A percentile compares a stretch with the other conserved stretches of the same genome.
Conservation (phyloP, 768 basidiomycete genomes). For the Boletus eberwhitei region DNA sequence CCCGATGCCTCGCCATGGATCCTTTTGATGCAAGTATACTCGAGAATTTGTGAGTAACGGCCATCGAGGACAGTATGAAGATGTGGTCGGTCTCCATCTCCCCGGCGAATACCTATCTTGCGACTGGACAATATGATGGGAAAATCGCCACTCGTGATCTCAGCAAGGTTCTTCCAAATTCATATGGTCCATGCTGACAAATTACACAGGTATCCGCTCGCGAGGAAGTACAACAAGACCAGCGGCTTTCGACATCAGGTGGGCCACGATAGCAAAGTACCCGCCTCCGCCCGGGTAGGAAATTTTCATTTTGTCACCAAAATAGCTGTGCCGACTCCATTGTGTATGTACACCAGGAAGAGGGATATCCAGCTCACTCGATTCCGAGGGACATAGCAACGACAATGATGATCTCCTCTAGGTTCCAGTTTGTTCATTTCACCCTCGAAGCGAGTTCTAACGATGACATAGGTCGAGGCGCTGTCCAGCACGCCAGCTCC, state of each 20-base stretch:
- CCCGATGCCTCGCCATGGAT: no score
- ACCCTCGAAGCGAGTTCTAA: not conserved
- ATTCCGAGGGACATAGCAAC: no score
- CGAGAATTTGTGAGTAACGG: no score
- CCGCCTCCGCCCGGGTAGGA: not conserved
- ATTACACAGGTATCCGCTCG: not conserved
- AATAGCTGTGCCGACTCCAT: not conserved
- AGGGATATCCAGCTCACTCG: not conserved
- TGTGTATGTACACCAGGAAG: not conserved
- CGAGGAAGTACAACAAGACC: not conserved
- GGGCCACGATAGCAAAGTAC: not conserved
- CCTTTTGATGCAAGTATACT: no score
- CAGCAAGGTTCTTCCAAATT: no score
- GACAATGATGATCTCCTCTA: not conserved
- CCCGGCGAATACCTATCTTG: no score
- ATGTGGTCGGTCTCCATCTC: no score
- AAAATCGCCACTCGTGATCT: no score
- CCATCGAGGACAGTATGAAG: no score
- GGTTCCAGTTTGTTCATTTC: not conserved
- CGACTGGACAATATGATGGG: no score
- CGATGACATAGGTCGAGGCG: not conserved
- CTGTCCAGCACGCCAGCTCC: not conserved
- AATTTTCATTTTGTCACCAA: rapidly evolving
- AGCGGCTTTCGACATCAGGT: no score
- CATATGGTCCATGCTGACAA: not conserved